A percentile compares a stretch with the other conserved stretches of the same genome.
Conservation (phyloP, 1,284 basidiomycete genomes). For the Ceratorhiza oryzae-sativae region DNA sequence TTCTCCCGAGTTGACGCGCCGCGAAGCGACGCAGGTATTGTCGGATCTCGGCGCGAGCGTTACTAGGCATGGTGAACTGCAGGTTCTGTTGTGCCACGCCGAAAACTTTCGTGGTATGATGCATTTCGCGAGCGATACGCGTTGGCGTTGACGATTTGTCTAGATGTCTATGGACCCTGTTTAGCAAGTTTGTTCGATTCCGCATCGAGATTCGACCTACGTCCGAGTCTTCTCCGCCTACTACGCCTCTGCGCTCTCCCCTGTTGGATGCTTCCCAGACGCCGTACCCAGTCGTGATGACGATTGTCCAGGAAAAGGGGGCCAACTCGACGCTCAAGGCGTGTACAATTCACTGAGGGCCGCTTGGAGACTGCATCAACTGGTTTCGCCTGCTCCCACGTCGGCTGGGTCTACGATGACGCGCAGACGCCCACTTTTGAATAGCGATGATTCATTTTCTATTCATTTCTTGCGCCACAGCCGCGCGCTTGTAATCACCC, state of each 20-base stretch:
- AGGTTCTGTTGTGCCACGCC: constrained; percentile 50
- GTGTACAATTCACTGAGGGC: constrained; percentile 53
- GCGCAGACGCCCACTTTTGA: constrained; percentile 5
- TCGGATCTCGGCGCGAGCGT: constrained; percentile 7
- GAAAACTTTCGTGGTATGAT: constrained; percentile 49
- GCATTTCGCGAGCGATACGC: not conserved
- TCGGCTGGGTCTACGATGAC: constrained; percentile 14
- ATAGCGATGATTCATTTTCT: constrained; percentile 24
- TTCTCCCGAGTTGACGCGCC: constrained; percentile 15
- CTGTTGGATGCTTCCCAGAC: constrained; percentile 47
- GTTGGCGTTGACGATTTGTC: not conserved
- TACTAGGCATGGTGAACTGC: constrained; percentile 50
- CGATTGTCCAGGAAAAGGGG: constrained; percentile 59
- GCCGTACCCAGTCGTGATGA: constrained; percentile 46
- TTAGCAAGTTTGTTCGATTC: constrained; percentile 52
- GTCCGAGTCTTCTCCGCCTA: not conserved
- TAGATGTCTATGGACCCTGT: constrained; percentile 48
- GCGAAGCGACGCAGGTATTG: constrained; percentile 16
- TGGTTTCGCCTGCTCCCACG: constrained; percentile 15
- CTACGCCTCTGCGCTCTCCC: constrained; percentile 9
- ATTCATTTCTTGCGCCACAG: not conserved
- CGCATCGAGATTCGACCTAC: constrained; percentile 48
- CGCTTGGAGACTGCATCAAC: constrained; percentile 49
- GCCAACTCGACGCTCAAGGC: constrained; percentile 56
- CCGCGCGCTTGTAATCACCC: not conserved